Evolutionary conservation across 805 yeast genomes (phyloP).

Genomic region (Metschnikowia orientalis): DNA sequence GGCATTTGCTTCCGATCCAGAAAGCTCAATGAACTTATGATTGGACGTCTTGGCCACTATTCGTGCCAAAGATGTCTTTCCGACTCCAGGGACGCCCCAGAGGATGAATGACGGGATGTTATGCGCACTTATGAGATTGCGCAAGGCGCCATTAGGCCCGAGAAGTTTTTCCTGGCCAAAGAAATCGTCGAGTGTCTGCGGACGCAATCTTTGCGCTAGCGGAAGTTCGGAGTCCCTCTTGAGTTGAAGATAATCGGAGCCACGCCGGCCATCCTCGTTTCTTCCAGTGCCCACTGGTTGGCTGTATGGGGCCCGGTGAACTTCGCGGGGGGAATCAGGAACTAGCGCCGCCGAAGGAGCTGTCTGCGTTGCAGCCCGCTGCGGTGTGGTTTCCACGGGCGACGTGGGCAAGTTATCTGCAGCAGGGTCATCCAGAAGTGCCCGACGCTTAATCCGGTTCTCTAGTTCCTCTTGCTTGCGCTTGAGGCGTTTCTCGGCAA

Average conservation of each 20-base stretch:
- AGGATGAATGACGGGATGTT: conserved; percentile 38
- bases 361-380: too few relatives aligned
- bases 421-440: too few relatives aligned
- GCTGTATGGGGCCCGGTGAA: too few relatives aligned
- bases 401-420: too few relatives aligned
- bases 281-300: background rate
- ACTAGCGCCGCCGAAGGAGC: too few relatives aligned
- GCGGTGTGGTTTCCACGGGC: too few relatives aligned
- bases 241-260: conserved; percentile 8
- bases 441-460: conserved; percentile 4
- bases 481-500: conserved; percentile 31
- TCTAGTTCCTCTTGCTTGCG: conserved; percentile 17
- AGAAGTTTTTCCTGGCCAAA: conserved; percentile 40
- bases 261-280: background rate
- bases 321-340: too few relatives aligned
- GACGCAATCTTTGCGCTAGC: conserved; percentile 39
- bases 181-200: conserved; percentile 35
- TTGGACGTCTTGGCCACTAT: conserved; percentile 32
- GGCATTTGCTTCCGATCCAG: conserved; percentile 37
- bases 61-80: conserved; percentile 41
- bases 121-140: conserved; percentile 31
- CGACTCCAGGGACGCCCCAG: conserved; percentile 46
- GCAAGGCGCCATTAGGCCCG: conserved; percentile 33
- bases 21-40: conserved; percentile 34
- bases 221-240: conserved; percentile 26